Percentiles rank a stretch among this genome's conserved stretches.
Conservation (phyloP, 176 grass and related monocot species). For the Phoenix roebelenii region DNA sequence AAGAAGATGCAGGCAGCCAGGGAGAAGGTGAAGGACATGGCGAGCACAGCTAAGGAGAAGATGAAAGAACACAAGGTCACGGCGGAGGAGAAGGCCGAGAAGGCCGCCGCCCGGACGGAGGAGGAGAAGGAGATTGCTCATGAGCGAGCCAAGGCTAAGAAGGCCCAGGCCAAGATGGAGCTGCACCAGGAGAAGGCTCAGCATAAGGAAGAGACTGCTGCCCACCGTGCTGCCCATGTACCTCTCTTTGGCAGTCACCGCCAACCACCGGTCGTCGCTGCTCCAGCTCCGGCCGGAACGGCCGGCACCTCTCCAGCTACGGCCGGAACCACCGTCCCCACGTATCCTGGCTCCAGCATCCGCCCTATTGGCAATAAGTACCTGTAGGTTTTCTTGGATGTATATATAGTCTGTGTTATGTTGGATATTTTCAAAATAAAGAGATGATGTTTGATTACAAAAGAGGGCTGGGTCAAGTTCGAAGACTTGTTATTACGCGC, state of each 20-base stretch:
- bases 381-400: too few relatives aligned
- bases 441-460: too few relatives aligned
- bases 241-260: constrained; percentile 28
- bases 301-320: too few relatives aligned
- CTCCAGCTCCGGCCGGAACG: constrained; percentile 1
- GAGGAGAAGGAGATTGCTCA: constrained; percentile 35
- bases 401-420: too few relatives aligned
- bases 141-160: constrained; percentile 29
- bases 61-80: constrained; percentile 32
- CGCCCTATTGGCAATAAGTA: too few relatives aligned
- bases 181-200: constrained; percentile 53
- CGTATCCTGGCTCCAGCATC: too few relatives aligned
- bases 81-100: constrained; percentile 28
- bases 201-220: constrained; percentile 30
- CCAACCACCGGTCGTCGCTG: neutral
- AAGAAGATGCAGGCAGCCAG: constrained; percentile 36
- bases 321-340: too few relatives aligned
- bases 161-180: constrained; percentile 40
- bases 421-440: too few relatives aligned
- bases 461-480: too few relatives aligned
- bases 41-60: constrained; percentile 49
- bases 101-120: constrained; percentile 30
- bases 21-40: constrained; percentile 45
- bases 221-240: constrained; percentile 17
- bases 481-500: too few relatives aligned